Evolutionary conservation across 495 filamentous ascomycete species (phyloP).

Genomic region (Lophiotrema nucula): DNA sequence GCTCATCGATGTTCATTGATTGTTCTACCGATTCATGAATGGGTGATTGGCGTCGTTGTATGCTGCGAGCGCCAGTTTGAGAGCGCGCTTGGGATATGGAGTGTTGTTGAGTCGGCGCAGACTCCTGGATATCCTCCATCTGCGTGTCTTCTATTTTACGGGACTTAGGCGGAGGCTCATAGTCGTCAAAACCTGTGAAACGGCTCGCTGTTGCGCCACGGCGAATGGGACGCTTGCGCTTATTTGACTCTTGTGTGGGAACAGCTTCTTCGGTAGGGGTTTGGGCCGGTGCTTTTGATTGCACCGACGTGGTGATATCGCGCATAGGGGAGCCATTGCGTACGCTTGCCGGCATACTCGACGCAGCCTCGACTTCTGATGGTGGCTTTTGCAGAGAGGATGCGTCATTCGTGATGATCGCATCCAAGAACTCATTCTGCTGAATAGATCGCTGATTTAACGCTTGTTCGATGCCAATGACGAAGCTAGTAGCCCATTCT

Average conservation of each 20-base stretch:
- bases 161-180: slow-evolving; percentile 40
- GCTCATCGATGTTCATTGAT: slow-evolving; percentile 58
- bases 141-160: slow-evolving; percentile 24
- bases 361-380: slow-evolving; percentile 20
- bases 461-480: slow-evolving; percentile 61
- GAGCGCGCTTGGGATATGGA: slow-evolving; percentile 9
- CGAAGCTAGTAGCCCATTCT: slow-evolving; percentile 69
- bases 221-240: slow-evolving; percentile 42
- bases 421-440: slow-evolving; percentile 90
- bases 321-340: not conserved
- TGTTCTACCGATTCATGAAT: slow-evolving; percentile 42
- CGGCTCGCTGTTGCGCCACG: slow-evolving; percentile 52
- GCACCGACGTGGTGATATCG: not conserved
- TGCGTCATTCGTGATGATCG: slow-evolving; percentile 76
- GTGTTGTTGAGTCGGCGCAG: not conserved
- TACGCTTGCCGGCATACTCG: slow-evolving; percentile 5
- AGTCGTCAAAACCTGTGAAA: slow-evolving; percentile 74
- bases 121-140: slow-evolving; percentile 32
- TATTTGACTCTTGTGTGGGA: slow-evolving; percentile 3
- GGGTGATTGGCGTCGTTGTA: slow-evolving; percentile 47
- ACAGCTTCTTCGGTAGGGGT: slow-evolving; percentile 11
- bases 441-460: slow-evolving; percentile 81
- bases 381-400: slow-evolving; percentile 65
- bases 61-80: not conserved
- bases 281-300: slow-evolving; percentile 7